Percentiles rank a stretch among this genome's conserved stretches.
Evolutionary conservation across 305 asterid species (phyloP).

Genomic region (Fraxinus greggii): DNA sequence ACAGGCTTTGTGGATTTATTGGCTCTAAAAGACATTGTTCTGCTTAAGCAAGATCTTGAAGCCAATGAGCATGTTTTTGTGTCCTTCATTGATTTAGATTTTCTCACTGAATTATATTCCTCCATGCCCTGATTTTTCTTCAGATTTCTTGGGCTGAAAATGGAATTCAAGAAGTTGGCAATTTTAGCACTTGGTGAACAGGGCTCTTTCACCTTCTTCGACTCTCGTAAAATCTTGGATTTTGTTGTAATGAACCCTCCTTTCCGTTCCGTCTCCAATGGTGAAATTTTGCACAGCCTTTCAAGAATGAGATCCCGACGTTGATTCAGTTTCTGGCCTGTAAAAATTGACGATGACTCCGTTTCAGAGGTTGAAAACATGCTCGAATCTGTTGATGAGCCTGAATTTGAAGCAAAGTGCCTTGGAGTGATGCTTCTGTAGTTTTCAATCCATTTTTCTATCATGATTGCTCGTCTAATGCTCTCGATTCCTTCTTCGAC

Average conservation of each 20-base stretch:
- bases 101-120: background rate
- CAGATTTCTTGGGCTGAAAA: background rate
- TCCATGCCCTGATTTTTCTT: background rate
- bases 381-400: slow-evolving; percentile 43
- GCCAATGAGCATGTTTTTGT: background rate
- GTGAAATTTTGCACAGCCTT: background rate
- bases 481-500: slow-evolving; percentile 29
- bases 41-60: background rate
- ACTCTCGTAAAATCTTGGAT: background rate
- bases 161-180: background rate
- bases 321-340: background rate
- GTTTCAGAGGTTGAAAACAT: slow-evolving; percentile 40
- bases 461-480: slow-evolving; percentile 35
- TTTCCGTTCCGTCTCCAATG: background rate
- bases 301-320: background rate
- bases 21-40: background rate
- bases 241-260: background rate
- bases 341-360: slow-evolving; percentile 13
- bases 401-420: slow-evolving; percentile 30
- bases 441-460: slow-evolving; percentile 49
- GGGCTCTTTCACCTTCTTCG: background rate
- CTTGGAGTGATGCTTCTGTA: slow-evolving; percentile 6
- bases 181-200: background rate
- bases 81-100: background rate
- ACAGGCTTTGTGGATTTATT: background rate